A percentile compares a stretch with the other conserved stretches of the same genome.
phyloP scores from a whole-genome alignment of 768 basidiomycete genomes.

The Asterophora lycoperdoides region DNA sequence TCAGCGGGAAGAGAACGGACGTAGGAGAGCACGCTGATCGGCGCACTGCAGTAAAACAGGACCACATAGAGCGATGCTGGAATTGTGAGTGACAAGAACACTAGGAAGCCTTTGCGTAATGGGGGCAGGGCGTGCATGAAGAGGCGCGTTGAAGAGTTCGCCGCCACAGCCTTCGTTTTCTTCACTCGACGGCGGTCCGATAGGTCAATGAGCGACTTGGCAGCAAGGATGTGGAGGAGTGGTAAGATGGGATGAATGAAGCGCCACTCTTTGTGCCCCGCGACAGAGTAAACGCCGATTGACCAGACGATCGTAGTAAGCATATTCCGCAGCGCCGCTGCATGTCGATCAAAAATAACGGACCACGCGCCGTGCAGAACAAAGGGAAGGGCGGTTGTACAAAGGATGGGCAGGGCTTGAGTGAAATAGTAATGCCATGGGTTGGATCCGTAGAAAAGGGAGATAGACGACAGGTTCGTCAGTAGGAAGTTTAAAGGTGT shows the following conservation, averaged over 20 bases:
- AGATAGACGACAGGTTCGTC: conserved; percentile 80
- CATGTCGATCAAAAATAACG: conserved; percentile 22
- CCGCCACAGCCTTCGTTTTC: conserved; percentile 3
- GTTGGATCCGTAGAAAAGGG: conserved; percentile 87
- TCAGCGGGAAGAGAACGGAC: conserved; percentile 50
- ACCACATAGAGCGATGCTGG: conserved; percentile 66
- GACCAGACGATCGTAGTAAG: conserved; percentile 57
- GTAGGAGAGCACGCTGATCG: conserved; percentile 70
- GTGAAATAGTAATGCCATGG: conserved; percentile 87
- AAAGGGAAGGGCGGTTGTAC: conserved; percentile 71
- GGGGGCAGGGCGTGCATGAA: conserved; percentile 20
- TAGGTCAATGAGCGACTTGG: conserved; percentile 61
- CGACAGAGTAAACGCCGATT: conserved; percentile 63
- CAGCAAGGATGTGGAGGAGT: conserved; percentile 72
- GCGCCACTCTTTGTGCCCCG: conserved; percentile 96
- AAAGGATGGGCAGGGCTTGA: conserved; percentile 82
- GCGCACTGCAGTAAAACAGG: conserved; percentile 75
- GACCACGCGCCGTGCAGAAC: conserved; percentile 55
- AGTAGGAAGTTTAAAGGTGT: conserved; percentile 80
- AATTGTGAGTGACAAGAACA: conserved; percentile 48
- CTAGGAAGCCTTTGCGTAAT: conserved; percentile 32
- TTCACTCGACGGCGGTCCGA: conserved; percentile 17
- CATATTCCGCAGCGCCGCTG: conserved; percentile 38
- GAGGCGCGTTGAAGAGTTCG: not conserved
- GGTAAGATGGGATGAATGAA: conserved; percentile 93